Conservation (phyloP, 2,329 filamentous ascomycete genomes). For the Penicillium sp. region DNA sequence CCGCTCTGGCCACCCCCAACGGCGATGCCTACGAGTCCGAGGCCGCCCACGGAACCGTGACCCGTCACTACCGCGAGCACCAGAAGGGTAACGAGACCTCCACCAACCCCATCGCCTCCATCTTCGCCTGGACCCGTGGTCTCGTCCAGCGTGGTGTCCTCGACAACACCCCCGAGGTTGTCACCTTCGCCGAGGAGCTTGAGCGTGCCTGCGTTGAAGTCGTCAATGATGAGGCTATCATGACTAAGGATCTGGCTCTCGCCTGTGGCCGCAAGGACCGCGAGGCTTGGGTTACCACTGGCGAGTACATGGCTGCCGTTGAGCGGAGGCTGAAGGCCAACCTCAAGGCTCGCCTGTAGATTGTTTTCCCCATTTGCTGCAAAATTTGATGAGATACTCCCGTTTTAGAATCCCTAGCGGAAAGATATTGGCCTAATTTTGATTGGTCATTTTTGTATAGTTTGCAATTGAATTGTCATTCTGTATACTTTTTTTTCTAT, state of each 20-base stretch:
- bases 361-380: slow-evolving; percentile 12
- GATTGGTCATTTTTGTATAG: slow-evolving; percentile 19
- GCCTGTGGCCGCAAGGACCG: slow-evolving; percentile 85
- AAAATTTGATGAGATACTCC: slow-evolving; percentile 18
- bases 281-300: slow-evolving; percentile 85
- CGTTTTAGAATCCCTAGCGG: slow-evolving; percentile 11
- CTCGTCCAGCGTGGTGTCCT: slow-evolving; percentile 82
- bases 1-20: slow-evolving; percentile 92
- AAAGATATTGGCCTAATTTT: slow-evolving; percentile 11
- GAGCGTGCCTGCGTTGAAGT: slow-evolving; percentile 94
- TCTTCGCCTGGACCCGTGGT: slow-evolving; percentile 98
- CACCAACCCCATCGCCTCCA: slow-evolving; percentile 97
- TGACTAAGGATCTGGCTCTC: slow-evolving; percentile 99
- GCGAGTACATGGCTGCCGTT: slow-evolving; percentile 87
- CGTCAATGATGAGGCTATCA: slow-evolving; percentile 89
- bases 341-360: slow-evolving; percentile 49
- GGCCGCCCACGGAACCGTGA: slow-evolving; percentile 97
- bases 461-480: slow-evolving; percentile 9
- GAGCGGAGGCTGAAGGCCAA: slow-evolving; percentile 82
- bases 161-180: slow-evolving; percentile 86
- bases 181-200: slow-evolving; percentile 85
- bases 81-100: slow-evolving; percentile 97
- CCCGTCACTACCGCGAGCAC: slow-evolving; percentile 97
- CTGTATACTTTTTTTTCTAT: not conserved
- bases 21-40: slow-evolving; percentile 97